phyloP scores from a whole-genome alignment of 2,329 filamentous ascomycete species.

The Diaporthe sp. region DNA sequence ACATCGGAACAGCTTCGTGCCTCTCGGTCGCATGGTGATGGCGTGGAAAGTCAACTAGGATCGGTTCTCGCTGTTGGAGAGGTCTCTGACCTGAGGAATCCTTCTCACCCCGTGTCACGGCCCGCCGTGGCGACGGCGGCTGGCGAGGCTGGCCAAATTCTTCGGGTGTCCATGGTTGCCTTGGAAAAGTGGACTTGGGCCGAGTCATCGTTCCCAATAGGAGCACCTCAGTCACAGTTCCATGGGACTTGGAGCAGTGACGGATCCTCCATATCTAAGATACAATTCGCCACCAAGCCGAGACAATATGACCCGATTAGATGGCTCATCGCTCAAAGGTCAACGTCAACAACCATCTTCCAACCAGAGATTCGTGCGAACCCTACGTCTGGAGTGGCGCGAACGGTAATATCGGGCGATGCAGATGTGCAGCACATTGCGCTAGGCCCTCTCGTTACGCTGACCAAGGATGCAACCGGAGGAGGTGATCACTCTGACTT shows the following conservation, averaged over 20 bases:
- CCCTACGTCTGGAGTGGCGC: slow-evolving; percentile 48
- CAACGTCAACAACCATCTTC: slow-evolving; percentile 64
- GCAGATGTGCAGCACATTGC: slow-evolving; percentile 64
- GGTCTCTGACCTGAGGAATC: slow-evolving; percentile 57
- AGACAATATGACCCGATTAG: slow-evolving; percentile 55
- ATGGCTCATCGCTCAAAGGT: slow-evolving; percentile 69
- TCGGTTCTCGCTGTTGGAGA: slow-evolving; percentile 70
- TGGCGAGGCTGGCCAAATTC: slow-evolving; percentile 70
- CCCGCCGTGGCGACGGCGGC: slow-evolving; percentile 62
- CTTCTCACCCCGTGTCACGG: slow-evolving; percentile 45
- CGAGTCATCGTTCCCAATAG: slow-evolving; percentile 31
- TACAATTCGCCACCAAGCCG: slow-evolving; percentile 62
- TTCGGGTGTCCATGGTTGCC: slow-evolving; percentile 67
- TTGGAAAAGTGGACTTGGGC: slow-evolving; percentile 69
- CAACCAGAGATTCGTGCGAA: slow-evolving; percentile 63
- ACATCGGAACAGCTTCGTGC: slow-evolving; percentile 31
- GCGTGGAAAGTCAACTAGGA: slow-evolving; percentile 49
- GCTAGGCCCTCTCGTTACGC: slow-evolving; percentile 65
- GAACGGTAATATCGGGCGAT: slow-evolving; percentile 42
- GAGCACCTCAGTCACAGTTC: slow-evolving; percentile 23
- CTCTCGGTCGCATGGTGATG: slow-evolving; percentile 49
- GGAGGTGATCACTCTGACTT: slow-evolving; percentile 72
- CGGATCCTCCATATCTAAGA: slow-evolving; percentile 61
- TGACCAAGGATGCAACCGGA: slow-evolving; percentile 67
- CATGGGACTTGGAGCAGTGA: slow-evolving; percentile 69